Base-by-base conservation (phyloP, 2,329 filamentous ascomycete genomes). In the Fusarium denticulatum region DNA sequence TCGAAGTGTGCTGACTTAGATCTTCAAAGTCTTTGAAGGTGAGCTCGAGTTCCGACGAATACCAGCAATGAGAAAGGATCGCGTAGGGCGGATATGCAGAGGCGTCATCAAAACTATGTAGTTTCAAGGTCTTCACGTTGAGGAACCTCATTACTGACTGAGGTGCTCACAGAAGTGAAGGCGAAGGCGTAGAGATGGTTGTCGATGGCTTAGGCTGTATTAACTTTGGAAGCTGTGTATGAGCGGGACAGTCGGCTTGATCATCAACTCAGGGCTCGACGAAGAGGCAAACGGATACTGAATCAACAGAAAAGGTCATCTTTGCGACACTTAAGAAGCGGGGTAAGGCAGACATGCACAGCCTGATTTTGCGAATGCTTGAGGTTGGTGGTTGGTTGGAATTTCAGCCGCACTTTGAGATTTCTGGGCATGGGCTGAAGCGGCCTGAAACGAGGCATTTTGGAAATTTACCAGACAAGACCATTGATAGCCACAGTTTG, bases 401-500 rank as follows among this genome's bases (percentile, higher is more conserved):
- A 9, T 22, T 36, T 58, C 59, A 62, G 59, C 59, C 59, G 26
- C 32, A 28, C 26, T 18, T 12, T 37, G 32, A 37, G 50, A 62
- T 46, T 28, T 28, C 22, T 37, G 22, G 32, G 24, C 20, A 22
- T 16, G 16, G 34, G n/a, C 3, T 59, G 20, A 50, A 9, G 3
- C 16, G 30, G 24, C 15, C 11, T 30, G 20, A 28, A 36, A n/a
- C 6, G 24, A 12, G 30, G n/a, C 30, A 36, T 26, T 11, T 20
- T 28, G 16, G 24, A 5, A 26, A 7, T 3, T 15, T 0, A 32
- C 0, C 4, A 24, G 18, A 11, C 12, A 32, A 28, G 5, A 22
- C 2, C 7, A 11, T 10, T 13, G 20, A 22, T 10, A 34, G 26
- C 1, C 0, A 0, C 7, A 1, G 18, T 46, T 20, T 26, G 12